Evolutionary conservation across 495 filamentous ascomycete species (phyloP).

Genomic region (Lasiosphaeriaceae sp.): DNA sequence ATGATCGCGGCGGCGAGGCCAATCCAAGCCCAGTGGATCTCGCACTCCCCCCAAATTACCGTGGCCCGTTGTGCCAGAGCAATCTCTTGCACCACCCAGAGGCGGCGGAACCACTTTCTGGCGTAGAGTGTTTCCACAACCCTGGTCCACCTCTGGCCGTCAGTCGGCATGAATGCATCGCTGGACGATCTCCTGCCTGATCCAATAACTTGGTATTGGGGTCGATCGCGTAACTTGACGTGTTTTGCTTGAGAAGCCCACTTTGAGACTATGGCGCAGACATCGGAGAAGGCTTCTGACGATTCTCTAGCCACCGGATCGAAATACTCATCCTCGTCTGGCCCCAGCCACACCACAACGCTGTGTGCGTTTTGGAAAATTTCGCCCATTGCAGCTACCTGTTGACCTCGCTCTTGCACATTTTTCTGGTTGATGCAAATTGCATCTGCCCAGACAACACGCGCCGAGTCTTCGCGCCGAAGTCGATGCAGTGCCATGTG

Average conservation of each 20-base stretch:
- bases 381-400: constrained; percentile 22
- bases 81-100: constrained; percentile 20
- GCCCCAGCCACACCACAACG: constrained; percentile 22
- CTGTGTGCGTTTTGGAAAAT: constrained; percentile 16
- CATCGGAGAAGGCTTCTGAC: too few relatives aligned
- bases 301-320: not conserved
- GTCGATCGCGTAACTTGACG: too few relatives aligned
- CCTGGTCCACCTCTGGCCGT: too few relatives aligned
- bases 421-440: too few relatives aligned
- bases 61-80: constrained; percentile 5
- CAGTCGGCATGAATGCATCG: too few relatives aligned
- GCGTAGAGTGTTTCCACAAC: not conserved
- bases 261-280: too few relatives aligned
- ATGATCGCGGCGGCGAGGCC: constrained; percentile 18
- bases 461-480: too few relatives aligned
- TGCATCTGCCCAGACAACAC: too few relatives aligned
- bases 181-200: too few relatives aligned
- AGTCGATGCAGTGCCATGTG: too few relatives aligned
- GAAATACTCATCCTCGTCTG: not conserved
- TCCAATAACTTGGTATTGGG: too few relatives aligned
- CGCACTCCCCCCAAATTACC: constrained; percentile 13
- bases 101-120: constrained; percentile 13
- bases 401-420: constrained; percentile 16
- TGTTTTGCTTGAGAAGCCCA: too few relatives aligned
- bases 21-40: constrained; percentile 13